phyloP scores from a whole-genome alignment of 2,329 filamentous ascomycete genomes.

The Diaporthe citriasiana region DNA sequence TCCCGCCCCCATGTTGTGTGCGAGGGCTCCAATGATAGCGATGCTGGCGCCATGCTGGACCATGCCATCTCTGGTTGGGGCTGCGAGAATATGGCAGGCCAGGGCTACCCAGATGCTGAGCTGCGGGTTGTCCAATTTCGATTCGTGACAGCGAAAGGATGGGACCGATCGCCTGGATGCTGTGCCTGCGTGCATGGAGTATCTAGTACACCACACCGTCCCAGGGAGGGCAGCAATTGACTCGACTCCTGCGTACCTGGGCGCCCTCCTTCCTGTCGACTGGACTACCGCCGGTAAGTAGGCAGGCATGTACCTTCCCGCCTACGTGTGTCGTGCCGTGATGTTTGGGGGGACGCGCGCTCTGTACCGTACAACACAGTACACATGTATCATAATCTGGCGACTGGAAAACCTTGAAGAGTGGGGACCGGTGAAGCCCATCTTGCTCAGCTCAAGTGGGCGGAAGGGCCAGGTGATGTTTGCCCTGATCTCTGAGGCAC shows the following conservation, averaged over 20 bases:
- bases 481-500: constrained; percentile 24
- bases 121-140: neutral
- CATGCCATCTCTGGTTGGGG: constrained; percentile 16
- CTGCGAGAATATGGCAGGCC: constrained; percentile 38
- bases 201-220: neutral
- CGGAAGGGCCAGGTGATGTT: constrained; percentile 18
- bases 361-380: neutral
- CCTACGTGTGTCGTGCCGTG: constrained; percentile 10
- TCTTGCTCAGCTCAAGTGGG: constrained; percentile 3
- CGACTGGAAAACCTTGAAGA: constrained; percentile 35
- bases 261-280: neutral
- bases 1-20: constrained; percentile 11
- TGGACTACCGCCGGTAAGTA: neutral
- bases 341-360: neutral
- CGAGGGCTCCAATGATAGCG: constrained; percentile 25
- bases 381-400: neutral
- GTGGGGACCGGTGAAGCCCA: constrained; percentile 26
- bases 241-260: constrained; percentile 29
- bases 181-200: constrained; percentile 11
- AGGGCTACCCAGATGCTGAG: constrained; percentile 36
- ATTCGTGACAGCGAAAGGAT: neutral
- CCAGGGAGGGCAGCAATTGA: neutral
- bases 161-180: constrained; percentile 16
- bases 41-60: neutral
- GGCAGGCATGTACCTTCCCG: neutral